Evolutionary conservation across 2,329 filamentous ascomycete species (phyloP), one percentile per base, ranked within the genome.

Genomic region (Aspergillus floridensis): DNA sequence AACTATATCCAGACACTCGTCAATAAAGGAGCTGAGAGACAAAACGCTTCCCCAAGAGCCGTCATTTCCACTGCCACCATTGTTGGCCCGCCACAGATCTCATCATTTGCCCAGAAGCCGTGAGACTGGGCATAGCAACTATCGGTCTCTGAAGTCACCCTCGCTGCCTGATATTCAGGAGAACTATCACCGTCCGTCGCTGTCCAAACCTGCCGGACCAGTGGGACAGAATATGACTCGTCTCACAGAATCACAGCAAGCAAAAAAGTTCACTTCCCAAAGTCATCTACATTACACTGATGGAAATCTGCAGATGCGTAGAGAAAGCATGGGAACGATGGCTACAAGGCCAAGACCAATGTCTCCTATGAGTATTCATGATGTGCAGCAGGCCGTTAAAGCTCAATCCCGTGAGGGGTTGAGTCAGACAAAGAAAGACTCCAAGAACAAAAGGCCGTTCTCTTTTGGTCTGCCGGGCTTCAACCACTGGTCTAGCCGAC

Each of bases 41-140:
- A 79, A 79, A 53, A 76, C 77, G 7, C 68, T 79, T 5, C 77
- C 77, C 16, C 66, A 71, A 5, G 74, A 74, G 22, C 76, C 77
- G 26, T 65, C 67, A 1, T 67, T 71, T 41, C 63, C 66, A 52
- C 56, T 73, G 49, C 63, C 66, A 5, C 74, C 73, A n/a, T 59
- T 73, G 3, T 59, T 66, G 8, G 63, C 70, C 44, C 69, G 67
- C 21, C 67, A 52, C 35, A 65, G 57, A 26, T 26, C 53, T 2
- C 32, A 22, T 35, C 49, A 49, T 4, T 63, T 60, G 26, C 32
- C 53, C 22, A 35, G 58, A 29, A 44, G 49, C 52, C 46, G 31
- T 12, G 60, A 59, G 51, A n/a, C 46, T 52, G 58, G 57, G 26
- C 58, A 14, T 8, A 41, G 21, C 35, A 44, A 56, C 10, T 19